Base-by-base conservation (phyloP, 2,329 filamentous ascomycete species). In the Drechmeria coniospora region DNA sequence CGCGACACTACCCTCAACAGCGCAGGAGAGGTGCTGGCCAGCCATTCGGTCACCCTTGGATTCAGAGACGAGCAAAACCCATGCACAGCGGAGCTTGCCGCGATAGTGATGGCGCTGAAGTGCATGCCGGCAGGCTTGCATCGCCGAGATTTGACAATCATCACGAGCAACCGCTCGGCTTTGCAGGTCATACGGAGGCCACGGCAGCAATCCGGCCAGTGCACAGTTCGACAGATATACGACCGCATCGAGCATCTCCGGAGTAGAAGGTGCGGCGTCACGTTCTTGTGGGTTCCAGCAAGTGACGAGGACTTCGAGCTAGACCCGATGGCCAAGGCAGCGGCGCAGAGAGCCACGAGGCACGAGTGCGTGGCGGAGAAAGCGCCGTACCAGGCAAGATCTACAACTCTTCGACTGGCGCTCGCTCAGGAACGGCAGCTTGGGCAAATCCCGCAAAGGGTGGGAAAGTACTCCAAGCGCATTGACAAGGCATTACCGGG, bases 71-170 rank as follows among this genome's bases (percentile, higher is more conserved):
- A 41, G 14, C 35, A 36, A 29, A 39, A 36, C 26, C 30, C 26
- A 6, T 39, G 36, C 28, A 35, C 23, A 8, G 36, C 34, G 21
- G 33, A 34, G 27, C 32, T 36, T 8, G 32, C 12, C 12, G 29
- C 34, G 9, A 30, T 36, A 8, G 26, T 30, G n/a, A 31, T 26
- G 20, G 33, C 33, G 16, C 21, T 39, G 5, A 22, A 23, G 19
- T 35, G 22, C 21, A 33, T 34, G 27, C 32, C 29, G 9, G n/a
- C 33, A 18, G 25, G 29, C 2, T 28, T 36, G 8, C 25, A 16
- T 27, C 7, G n/a, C 15, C 32, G 32, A 30, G 27, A 31, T 1
- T 8, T 36, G 2, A 34, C 25, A 3, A 15, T 38, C n/a, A 8
- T 33, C 6, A 26, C 29, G 17, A 34, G 32, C 17, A 36, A 29